Evolutionary conservation across 805 yeast genomes (phyloP), one percentile per base, ranked within the genome.

Genomic region (Candida morakotiae): DNA sequence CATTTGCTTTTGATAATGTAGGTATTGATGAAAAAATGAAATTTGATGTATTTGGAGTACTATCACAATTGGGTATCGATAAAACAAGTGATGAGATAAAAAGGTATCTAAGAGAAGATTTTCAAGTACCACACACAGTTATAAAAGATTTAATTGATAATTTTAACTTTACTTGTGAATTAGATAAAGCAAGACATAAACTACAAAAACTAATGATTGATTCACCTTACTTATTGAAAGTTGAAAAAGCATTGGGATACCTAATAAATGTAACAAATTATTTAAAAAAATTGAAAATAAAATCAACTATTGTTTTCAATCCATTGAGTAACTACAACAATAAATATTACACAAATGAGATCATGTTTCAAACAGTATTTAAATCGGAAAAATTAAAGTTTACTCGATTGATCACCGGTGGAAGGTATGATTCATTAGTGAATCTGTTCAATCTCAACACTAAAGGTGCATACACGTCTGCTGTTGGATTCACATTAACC

Each of bases 301-400:
- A 65, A 3, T 67, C 77, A 3, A 67, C 72, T 11, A 62, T 88
- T 9, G 72, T 74, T 20, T 64, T 93, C 20, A 77, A 87, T 3
- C 98, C 98, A 0, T 70, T 93, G 57, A 77, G 88, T 50, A 87
- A 87, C 45, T 87, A 86, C 60, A 87, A 87, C 47, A 75, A 82
- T 22, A 73, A 80, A 8, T 91, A 87, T 53, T 93, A 89, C 53
- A 67, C 71, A 26, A 79, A 80, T 13, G 95, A 95, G 0, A 62
- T 89, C 2, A 87, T 93, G 95, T 93, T 91, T 55, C 95, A 87
- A 48, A 87, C 85, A 0, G 75, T 87, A 1, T 75, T 79, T 45
- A 83, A 86, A 38, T 81, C 79, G 3, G 79, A 70, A 48, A 71
- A 49, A 43, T 69, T 52, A 44, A 55, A 55, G 49, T 68, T 82